Evolutionary conservation across 2,329 filamentous ascomycete genomes (phyloP), one percentile per base, ranked within the genome.

Genomic region (Colletotrichum lupini): DNA sequence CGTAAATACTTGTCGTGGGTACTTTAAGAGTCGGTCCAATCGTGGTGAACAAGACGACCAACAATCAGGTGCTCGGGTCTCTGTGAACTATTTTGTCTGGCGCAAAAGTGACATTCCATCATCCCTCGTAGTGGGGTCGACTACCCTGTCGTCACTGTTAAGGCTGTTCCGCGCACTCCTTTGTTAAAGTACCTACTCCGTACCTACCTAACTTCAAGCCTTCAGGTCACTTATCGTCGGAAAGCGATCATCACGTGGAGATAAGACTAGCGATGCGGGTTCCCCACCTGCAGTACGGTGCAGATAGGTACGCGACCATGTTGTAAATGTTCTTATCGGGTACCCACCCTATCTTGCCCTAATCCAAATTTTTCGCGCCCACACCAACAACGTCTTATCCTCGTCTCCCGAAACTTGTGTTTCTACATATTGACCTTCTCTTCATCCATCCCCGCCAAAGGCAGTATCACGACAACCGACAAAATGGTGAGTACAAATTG

Each of bases 391-490:
- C 46, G 14, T 24, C 26, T 53, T 72, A 68, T 72, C 66, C 30
- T 68, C 63, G 46, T 57, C 49, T 14, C 32, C 30, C 55, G 28
- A 55, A 37, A 24, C n/a, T 8, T 30, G 16, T 24, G 22, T 8
- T 49, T 37, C 24, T 24, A 16, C 46, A 30, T 28, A 26, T 5
- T 32, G 24, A 22, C 24, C 11, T 26, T 26, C 56, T 11, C n/a
- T 35, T 62, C 56, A 56, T 61, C 22, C 67, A 71, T 66, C 35
- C 62, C 52, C 60, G 37, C 67, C 55, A 35, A 73, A 65, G 71
- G 71, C 71, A 70, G 56, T 49, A 73, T 72, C 60, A 71, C 73
- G 66, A 74, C 61, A 68, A 72, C 52, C 67, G 57, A 72, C 72
- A 67, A 67, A 68, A 72, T 74, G 72, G 72, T 72, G 63, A 74